Evolutionary conservation across 106 monocot species (phyloP).

Genomic region (Allium fistulosum): DNA sequence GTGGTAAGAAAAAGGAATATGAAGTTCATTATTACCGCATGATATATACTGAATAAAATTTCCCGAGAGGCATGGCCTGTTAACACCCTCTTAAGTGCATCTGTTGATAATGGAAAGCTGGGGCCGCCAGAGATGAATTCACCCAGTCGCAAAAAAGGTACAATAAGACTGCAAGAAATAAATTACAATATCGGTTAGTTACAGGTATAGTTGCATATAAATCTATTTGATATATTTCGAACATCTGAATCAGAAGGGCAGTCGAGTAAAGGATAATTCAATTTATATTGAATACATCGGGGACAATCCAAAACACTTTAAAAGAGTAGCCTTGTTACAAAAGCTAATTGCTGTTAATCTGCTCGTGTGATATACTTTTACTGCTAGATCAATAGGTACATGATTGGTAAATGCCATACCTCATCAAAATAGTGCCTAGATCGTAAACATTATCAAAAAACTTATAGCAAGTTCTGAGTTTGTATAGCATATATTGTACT

Average conservation of each 20-base stretch:
- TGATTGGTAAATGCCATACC: too few relatives aligned
- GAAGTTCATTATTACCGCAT: slow-evolving; percentile 48
- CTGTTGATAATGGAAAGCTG: slow-evolving; percentile 69
- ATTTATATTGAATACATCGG: too few relatives aligned
- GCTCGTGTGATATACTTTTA: too few relatives aligned
- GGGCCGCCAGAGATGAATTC: slow-evolving; percentile 55
- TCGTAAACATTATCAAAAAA: too few relatives aligned
- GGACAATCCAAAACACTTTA: too few relatives aligned
- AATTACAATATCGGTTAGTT: neutral
- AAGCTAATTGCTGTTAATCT: too few relatives aligned
- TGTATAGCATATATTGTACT: too few relatives aligned
- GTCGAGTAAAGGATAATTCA: neutral
- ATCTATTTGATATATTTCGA: neutral
- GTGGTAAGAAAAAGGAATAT: neutral
- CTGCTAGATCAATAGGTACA: too few relatives aligned
- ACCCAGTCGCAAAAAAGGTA: slow-evolving; percentile 84
- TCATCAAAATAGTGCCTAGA: too few relatives aligned
- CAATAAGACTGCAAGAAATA: slow-evolving; percentile 42
- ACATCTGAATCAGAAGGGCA: neutral
- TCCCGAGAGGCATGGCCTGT: slow-evolving; percentile 78
- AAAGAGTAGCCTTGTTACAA: too few relatives aligned
- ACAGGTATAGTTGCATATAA: neutral
- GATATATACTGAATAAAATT: slow-evolving; percentile 60
- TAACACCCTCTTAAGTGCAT: slow-evolving; percentile 74
- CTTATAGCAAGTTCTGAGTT: too few relatives aligned